These are phyloP conservation scores for Sicyos edulis DNA, from an alignment of 306 rosid species.

Conservation along the genomic window DNA sequence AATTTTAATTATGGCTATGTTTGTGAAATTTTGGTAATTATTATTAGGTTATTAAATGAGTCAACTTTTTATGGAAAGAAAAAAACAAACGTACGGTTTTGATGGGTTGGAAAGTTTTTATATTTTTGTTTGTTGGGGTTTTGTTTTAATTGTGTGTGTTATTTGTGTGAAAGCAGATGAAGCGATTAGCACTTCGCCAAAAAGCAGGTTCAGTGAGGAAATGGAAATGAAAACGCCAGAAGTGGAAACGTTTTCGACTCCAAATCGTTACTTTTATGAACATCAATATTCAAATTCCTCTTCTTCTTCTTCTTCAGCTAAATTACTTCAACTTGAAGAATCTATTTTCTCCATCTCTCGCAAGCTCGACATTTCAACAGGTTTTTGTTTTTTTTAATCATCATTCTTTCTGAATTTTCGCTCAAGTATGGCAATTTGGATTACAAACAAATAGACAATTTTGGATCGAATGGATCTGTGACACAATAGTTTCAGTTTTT, in stretches of 20 bases:
- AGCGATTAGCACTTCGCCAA: constrained; percentile 29
- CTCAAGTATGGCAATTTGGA: background rate
- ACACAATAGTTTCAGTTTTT: no score
- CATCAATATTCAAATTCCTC: constrained; percentile 23
- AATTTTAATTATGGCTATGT: background rate
- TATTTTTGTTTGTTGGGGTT: background rate
- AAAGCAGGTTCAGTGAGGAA: constrained; percentile 38
- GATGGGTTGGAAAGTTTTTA: background rate
- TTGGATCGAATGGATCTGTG: no score
- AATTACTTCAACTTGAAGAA: constrained; percentile 31
- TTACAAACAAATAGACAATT: no score
- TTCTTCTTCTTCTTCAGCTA: constrained; percentile 63
- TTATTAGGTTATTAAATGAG: background rate
- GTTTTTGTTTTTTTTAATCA: background rate
- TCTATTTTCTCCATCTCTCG: constrained; percentile 25
- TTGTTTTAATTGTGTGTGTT: background rate
- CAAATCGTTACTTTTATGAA: constrained; percentile 28
- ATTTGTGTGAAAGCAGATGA: constrained; percentile 35
- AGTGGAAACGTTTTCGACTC: constrained; percentile 31
- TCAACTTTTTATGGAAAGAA: background rate
- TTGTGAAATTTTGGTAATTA: background rate
- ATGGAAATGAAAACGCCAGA: constrained; percentile 37
- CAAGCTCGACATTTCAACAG: constrained; percentile 23
- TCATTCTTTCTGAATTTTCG: background rate
- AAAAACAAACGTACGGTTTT: background rate